Evolutionary conservation across 352 stramenopile genomes (phyloP).

Genomic region (Phytophthora pinifolia): DNA sequence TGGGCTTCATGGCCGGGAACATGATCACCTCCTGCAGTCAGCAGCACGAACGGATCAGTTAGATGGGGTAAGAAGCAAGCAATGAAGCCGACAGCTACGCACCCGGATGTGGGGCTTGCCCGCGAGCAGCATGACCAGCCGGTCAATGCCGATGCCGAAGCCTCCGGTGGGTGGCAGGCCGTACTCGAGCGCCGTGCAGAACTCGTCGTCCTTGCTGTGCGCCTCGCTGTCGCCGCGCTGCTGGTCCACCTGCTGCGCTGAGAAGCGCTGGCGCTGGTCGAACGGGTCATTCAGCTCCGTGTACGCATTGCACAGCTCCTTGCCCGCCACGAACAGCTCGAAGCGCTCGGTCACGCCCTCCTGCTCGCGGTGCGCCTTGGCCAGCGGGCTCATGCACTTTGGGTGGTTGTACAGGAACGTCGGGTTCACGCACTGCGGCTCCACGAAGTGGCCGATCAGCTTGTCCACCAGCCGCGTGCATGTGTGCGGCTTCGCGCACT

Average conservation of each 20-base stretch:
- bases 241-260: conserved; percentile 90
- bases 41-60: conserved; percentile 1
- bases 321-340: conserved; percentile 96
- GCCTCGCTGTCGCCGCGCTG: conserved; percentile 86
- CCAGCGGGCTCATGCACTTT: conserved; percentile 96
- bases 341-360: conserved; percentile 96
- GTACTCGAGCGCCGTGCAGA: conserved; percentile 97
- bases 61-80: neutral
- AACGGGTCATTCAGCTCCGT: conserved; percentile 99
- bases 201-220: conserved; percentile 95
- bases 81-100: conserved; percentile 20
- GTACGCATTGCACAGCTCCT: conserved; percentile 98
- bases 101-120: conserved; percentile 97
- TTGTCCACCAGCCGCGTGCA: conserved; percentile 96
- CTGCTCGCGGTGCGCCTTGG: conserved; percentile 94
- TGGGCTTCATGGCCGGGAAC: conserved; percentile 99
- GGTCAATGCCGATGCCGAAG: conserved; percentile 97
- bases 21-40: conserved; percentile 96
- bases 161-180: conserved; percentile 96
- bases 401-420: conserved; percentile 99
- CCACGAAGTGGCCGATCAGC: conserved; percentile 97
- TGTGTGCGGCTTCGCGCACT: conserved; percentile 93
- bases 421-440: conserved; percentile 92
- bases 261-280: conserved; percentile 96
- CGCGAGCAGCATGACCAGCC: conserved; percentile 98